These are phyloP conservation scores for Penicillium steckii DNA, from an alignment of 495 filamentous ascomycete species.

Conservation along the genomic window DNA sequence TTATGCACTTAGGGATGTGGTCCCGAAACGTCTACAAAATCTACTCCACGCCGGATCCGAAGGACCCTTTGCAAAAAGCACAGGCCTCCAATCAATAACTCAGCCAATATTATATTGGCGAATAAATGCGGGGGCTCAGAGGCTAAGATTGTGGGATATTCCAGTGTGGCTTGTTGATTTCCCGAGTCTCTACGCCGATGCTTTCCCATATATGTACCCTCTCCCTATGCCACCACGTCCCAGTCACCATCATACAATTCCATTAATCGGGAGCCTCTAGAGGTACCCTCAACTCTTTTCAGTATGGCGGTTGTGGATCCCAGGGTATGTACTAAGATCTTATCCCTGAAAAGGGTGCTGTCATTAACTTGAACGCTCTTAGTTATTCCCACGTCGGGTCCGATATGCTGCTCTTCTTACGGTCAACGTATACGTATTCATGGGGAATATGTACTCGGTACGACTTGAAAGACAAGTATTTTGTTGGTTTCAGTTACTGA, in stretches of 20 bases:
- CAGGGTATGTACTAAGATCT: constrained; percentile 1
- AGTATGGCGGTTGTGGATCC: constrained; percentile 12
- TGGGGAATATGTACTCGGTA: constrained; percentile 41
- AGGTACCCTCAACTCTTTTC: no score
- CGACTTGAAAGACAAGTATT: neutral
- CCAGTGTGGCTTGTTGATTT: constrained; percentile 4
- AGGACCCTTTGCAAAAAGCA: constrained; percentile 1
- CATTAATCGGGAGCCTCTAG: neutral
- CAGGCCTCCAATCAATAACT: constrained; percentile 1
- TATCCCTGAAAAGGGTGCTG: neutral
- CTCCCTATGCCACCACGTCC: neutral
- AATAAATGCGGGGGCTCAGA: constrained; percentile 7
- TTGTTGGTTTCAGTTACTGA: neutral
- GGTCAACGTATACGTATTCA: constrained; percentile 37
- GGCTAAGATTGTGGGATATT: neutral
- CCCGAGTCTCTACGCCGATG: constrained; percentile 5
- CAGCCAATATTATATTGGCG: no score
- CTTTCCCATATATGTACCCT: constrained; percentile 8
- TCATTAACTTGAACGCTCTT: constrained; percentile 1
- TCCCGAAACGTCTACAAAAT: constrained; percentile 22
- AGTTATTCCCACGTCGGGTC: constrained; percentile 29
- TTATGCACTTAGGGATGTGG: constrained; percentile 23
- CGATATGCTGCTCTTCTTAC: constrained; percentile 34
- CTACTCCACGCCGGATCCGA: constrained; percentile 18
- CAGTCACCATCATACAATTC: constrained; percentile 1